These are phyloP conservation scores for Penicillium alfredii DNA, from an alignment of 495 filamentous ascomycete species.

Conservation along the genomic window DNA sequence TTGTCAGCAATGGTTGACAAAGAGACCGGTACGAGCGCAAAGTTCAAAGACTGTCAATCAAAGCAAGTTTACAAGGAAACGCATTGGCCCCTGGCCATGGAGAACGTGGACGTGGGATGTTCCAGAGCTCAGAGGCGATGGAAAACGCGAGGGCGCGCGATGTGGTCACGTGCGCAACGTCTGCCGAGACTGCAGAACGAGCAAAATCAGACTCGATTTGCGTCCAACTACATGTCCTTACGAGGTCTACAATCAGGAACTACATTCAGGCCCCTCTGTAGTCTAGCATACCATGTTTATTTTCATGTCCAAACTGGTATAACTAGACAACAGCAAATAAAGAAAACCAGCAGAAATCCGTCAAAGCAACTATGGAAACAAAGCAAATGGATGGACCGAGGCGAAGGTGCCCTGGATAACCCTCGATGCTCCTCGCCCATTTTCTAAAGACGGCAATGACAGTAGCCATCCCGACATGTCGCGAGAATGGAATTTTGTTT, in stretches of 20 bases:
- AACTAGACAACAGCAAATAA: constrained; percentile 21
- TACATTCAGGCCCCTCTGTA: no score
- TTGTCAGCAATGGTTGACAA: no score
- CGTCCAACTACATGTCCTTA: no score
- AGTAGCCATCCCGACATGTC: constrained; percentile 13
- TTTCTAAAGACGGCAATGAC: constrained; percentile 17
- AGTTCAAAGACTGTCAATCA: background rate
- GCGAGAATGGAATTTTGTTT: constrained; percentile 26
- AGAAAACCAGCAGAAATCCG: constrained; percentile 8
- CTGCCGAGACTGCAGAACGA: no score
- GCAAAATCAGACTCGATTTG: no score
- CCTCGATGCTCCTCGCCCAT: constrained; percentile 8
- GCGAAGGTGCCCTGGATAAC: constrained; percentile 17
- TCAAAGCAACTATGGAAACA: constrained; percentile 18
- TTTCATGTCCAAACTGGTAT: constrained; percentile 31
- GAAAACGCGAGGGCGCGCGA: constrained; percentile 18
- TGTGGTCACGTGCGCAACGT: no score
- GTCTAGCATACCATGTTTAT: constrained; percentile 29
- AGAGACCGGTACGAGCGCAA: no score
- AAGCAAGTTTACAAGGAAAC: background rate
- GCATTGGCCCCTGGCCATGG: constrained; percentile 5
- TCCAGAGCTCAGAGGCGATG: constrained; percentile 7
- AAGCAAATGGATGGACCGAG: constrained; percentile 20
- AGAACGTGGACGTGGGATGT: constrained; percentile 1
- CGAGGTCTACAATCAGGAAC: constrained; percentile 3